Conservation (phyloP, 192 early-diverging fungal genomes). For the Entomortierella beljakovae region DNA sequence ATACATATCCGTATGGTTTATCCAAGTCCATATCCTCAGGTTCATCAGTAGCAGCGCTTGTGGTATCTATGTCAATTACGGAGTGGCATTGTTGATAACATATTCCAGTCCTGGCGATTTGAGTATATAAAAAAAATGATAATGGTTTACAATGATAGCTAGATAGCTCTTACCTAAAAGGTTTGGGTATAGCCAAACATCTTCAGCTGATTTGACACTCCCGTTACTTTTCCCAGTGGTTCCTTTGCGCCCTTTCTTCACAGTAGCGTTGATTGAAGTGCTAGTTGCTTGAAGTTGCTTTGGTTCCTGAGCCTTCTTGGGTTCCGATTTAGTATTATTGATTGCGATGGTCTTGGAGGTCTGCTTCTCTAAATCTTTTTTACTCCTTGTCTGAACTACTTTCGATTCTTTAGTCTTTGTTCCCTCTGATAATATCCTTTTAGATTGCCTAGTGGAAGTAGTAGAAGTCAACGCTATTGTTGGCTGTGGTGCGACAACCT, state of each 20-base stretch:
- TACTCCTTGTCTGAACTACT: neutral
- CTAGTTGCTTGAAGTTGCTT: no score
- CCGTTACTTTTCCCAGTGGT: neutral
- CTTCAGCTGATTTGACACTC: neutral
- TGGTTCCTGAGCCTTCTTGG: no score
- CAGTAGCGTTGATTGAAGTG: no score
- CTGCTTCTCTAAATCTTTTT: neutral
- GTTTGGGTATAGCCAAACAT: slow-evolving; percentile 15
- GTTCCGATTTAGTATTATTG: no score
- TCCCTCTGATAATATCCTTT: neutral
- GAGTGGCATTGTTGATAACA: neutral
- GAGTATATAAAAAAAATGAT: neutral
- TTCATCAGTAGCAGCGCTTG: neutral
- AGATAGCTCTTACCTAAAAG: slow-evolving; percentile 10
- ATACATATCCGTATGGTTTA: slow-evolving; percentile 4
- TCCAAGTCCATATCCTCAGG: slow-evolving; percentile 13
- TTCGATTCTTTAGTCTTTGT: neutral
- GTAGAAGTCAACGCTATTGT: neutral
- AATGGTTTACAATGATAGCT: no score
- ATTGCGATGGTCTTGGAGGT: neutral
- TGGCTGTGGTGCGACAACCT: neutral
- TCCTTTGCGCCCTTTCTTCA: neutral
- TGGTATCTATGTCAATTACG: neutral
- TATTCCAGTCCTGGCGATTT: neutral
- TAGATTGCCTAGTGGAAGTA: neutral